Conservation (phyloP, 768 basidiomycete genomes). For the Tylopilus felleus region DNA sequence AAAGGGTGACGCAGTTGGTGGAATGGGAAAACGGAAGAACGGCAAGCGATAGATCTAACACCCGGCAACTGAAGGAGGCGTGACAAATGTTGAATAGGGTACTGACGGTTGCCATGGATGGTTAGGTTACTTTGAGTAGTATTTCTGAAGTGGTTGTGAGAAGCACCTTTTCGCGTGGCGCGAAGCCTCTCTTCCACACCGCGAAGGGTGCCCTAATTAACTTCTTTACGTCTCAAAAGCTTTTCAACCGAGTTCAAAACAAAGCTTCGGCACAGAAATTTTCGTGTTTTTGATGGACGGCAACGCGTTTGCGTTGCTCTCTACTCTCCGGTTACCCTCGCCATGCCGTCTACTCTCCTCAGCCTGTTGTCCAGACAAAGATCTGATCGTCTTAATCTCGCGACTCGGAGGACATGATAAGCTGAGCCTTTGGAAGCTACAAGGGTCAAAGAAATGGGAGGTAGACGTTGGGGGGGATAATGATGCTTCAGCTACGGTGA, state of each 20-base stretch:
- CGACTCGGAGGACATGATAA: conserved; percentile 65
- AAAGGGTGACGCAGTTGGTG: conserved; percentile 54
- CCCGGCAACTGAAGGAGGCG: neutral
- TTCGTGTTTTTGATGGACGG: conserved; percentile 33
- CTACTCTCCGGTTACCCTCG: conserved; percentile 53
- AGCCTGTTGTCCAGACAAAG: conserved; percentile 85
- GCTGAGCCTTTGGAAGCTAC: conserved; percentile 76
- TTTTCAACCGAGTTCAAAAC: conserved; percentile 8
- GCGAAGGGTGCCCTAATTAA: conserved; percentile 21
- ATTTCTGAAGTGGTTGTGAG: conserved; percentile 15
- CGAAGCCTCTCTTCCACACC: conserved; percentile 17
- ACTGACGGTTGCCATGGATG: neutral
- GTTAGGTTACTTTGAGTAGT: neutral
- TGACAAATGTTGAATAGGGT: neutral
- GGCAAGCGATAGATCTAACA: conserved; percentile 30
- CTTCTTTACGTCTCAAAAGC: conserved; percentile 14
- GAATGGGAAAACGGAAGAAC: conserved; percentile 50
- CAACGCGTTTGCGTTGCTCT: conserved; percentile 53
- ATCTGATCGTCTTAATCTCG: conserved; percentile 66
- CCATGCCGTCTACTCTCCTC: conserved; percentile 55
- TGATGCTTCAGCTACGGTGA: conserved; percentile 45
- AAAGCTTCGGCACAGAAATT: neutral
- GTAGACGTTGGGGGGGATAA: conserved; percentile 55
- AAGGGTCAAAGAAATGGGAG: conserved; percentile 81
- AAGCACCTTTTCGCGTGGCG: conserved; percentile 30